phyloP scores from a whole-genome alignment of 805 yeast genomes.

The Helenozyma rhizophorensis region DNA sequence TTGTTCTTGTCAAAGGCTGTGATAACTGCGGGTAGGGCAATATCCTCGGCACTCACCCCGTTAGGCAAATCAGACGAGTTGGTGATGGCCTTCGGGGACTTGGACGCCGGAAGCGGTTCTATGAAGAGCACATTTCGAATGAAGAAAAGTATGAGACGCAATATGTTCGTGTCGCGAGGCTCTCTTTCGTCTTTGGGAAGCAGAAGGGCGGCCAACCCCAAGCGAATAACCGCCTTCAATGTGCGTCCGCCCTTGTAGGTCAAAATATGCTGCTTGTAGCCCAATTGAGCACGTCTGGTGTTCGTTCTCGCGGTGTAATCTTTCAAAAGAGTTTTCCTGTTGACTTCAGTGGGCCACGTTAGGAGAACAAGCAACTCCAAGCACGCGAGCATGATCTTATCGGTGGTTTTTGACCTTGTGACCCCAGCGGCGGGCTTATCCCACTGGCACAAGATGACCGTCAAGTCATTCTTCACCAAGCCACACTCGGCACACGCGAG shows the following conservation, averaged over 20 bases:
- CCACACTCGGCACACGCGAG: constrained; percentile 81
- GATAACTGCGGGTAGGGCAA: constrained; percentile 57
- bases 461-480: constrained; percentile 65
- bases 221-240: constrained; percentile 62
- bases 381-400: constrained; percentile 64
- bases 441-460: constrained; percentile 74
- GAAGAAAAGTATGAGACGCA: constrained; percentile 68
- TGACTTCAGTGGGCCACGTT: constrained; percentile 80
- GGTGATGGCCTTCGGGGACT: constrained; percentile 38
- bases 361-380: constrained; percentile 77
- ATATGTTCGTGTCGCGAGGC: constrained; percentile 64
- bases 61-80: constrained; percentile 46
- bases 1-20: constrained; percentile 60
- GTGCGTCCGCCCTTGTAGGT: constrained; percentile 55
- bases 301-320: constrained; percentile 59
- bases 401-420: constrained; percentile 28
- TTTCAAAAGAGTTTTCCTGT: constrained; percentile 36
- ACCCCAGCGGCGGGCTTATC: constrained; percentile 37
- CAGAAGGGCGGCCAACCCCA: constrained; percentile 60
- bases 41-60: constrained; percentile 60
- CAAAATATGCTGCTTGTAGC: constrained; percentile 67
- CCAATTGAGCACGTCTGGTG: constrained; percentile 46
- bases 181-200: constrained; percentile 53
- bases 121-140: constrained; percentile 76
- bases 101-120: constrained; percentile 59